phyloP scores from a whole-genome alignment of 345 rosid species.

The Anacardium occidentale region DNA sequence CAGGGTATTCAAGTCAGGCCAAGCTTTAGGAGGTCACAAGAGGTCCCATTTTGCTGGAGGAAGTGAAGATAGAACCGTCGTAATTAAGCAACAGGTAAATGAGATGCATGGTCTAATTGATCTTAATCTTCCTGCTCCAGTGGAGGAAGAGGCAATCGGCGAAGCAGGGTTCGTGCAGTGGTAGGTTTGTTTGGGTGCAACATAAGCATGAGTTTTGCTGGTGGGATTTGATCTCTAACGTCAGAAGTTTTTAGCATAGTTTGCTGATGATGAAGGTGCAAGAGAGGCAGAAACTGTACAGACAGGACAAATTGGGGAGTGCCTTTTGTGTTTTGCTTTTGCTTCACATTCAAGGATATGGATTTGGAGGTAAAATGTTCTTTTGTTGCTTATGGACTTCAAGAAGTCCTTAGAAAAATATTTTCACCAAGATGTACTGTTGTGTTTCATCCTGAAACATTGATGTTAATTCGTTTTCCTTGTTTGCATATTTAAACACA shows the following conservation, averaged over 20 bases:
- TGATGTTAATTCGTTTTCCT: not conserved
- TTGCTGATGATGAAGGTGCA: conserved; percentile 18
- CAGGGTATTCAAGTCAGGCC: conserved; percentile 85
- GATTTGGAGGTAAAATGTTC: conserved; percentile 25
- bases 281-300: conserved; percentile 33
- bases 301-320: conserved; percentile 38
- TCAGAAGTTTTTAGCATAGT: conserved; percentile 13
- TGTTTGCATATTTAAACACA: not conserved
- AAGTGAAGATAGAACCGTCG: conserved; percentile 52
- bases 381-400: conserved; percentile 25
- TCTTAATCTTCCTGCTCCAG: conserved; percentile 88
- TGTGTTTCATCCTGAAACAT: conserved; percentile 1
- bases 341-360: conserved; percentile 38
- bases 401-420: conserved; percentile 13
- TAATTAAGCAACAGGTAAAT: conserved; percentile 45
- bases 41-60: conserved; percentile 87
- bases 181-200: conserved; percentile 23
- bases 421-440: not conserved
- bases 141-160: conserved; percentile 46
- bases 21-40: conserved; percentile 96
- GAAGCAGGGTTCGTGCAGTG: conserved; percentile 32
- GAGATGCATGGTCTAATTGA: conserved; percentile 59
- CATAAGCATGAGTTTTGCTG: conserved; percentile 15
- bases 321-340: conserved; percentile 20
- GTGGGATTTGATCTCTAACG: conserved; percentile 13